Base-by-base conservation (phyloP, 23 red algal genomes). In the Porphyridium purpureum region DNA sequence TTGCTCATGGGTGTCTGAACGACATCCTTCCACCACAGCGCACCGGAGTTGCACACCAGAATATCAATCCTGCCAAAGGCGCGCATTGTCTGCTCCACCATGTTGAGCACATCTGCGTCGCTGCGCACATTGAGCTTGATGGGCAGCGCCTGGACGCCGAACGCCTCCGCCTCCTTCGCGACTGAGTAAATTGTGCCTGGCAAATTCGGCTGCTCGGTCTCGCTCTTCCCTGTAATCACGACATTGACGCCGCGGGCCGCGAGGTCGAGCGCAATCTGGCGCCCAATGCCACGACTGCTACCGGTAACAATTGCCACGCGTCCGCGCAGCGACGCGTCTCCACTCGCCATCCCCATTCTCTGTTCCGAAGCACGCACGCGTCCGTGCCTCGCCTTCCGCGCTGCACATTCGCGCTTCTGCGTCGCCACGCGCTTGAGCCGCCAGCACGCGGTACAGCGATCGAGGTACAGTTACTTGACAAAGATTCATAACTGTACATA, bases 1-100 rank as follows among this genome's bases (percentile, higher is more conserved):
- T 58, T 46, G 27, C 29, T 14, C 65, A 98, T 79, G 14, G 90
- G 90, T 20, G 90, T 98, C 24, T 80, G 49, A 24, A 73, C 80
- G 11, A 98, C 79, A 9, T 72, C 55, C 58, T 72, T 70, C 90
- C 90, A 98, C 90, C 90, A 98, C 29, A 98, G 63, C 21, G 90
- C 90, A 20, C 90, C 90, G n/a, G 66, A 66, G 54, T 98, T 98
- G 55, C 76, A 82, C 21, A 98, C 57, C 11, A 98, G 73, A 29
- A 57, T 48, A 35, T 98, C 90, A 29, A 98, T 70, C 29, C 72
- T 52, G 1, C 80, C 90, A 34, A 81, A 80, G 0, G 54, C 74
- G 24, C 54, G 36, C 25, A 55, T 41, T 25, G 72, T 57, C 29
- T 19, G 49, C 24, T 53, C 5, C 14, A 86, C 72, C 90, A 98